Conservation (phyloP, 352 stramenopile species). For the Elongisporangium anandrum region DNA sequence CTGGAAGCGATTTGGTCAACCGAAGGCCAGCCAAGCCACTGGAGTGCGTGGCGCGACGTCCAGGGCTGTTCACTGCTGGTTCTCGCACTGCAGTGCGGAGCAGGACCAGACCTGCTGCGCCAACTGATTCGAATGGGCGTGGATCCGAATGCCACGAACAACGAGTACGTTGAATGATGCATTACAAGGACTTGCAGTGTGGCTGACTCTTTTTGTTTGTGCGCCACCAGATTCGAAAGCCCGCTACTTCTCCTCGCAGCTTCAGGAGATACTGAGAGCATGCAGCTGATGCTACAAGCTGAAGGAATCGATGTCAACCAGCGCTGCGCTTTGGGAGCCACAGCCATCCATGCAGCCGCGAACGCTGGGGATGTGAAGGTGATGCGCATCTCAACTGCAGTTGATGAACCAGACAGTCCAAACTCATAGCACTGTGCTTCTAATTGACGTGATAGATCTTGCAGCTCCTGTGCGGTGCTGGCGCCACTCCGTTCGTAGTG, state of each 20-base stretch:
- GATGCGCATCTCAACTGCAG: neutral
- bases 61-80: conserved; percentile 55
- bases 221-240: conserved; percentile 31
- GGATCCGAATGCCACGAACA: conserved; percentile 46
- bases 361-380: conserved; percentile 51
- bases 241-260: conserved; percentile 50
- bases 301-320: conserved; percentile 34
- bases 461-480: conserved; percentile 41
- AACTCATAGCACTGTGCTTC: neutral
- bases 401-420: neutral
- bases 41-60: conserved; percentile 15
- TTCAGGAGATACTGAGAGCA: conserved; percentile 32
- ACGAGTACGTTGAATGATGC: conserved; percentile 35
- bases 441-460: conserved; percentile 22
- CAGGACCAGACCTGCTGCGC: conserved; percentile 3
- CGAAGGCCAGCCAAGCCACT: neutral
- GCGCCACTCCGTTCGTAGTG: conserved; percentile 17
- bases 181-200: no score
- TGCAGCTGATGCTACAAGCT: conserved; percentile 18
- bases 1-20: neutral
- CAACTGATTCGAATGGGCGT: conserved; percentile 27
- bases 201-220: no score
- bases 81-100: conserved; percentile 33
- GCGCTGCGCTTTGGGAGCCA: conserved; percentile 36
- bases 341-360: conserved; percentile 50